A percentile compares a stretch with the other conserved stretches of the same genome.
Conservation (phyloP, 371 early-diverging fungal species). For the Lichtheimia ornata region DNA sequence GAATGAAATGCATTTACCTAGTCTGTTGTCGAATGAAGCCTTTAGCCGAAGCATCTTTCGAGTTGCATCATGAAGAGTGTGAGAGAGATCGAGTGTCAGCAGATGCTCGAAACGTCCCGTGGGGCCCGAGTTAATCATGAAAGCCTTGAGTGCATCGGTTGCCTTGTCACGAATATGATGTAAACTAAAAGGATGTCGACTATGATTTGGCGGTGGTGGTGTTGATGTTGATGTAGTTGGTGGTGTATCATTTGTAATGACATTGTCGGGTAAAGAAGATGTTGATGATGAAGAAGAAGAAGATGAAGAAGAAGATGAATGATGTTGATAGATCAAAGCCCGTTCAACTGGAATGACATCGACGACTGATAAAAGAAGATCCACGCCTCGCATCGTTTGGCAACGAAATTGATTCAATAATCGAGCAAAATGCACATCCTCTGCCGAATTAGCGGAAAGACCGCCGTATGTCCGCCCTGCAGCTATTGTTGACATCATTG, state of each 20-base stretch:
- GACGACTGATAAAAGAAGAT: conserved; percentile 16
- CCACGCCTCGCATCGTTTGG: conserved; percentile 34
- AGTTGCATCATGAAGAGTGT: neutral
- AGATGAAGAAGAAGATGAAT: conserved; percentile 4
- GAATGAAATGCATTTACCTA: conserved; percentile 4
- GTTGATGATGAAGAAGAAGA: neutral
- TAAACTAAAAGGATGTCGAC: conserved; percentile 7
- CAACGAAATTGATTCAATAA: conserved; percentile 44
- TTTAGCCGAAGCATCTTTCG: conserved; percentile 17
- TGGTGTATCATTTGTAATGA: neutral
- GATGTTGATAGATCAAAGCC: neutral
- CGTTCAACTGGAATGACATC: conserved; percentile 8
- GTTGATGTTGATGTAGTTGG: neutral
- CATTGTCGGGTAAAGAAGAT: neutral
- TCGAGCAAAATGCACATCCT: conserved; percentile 40
- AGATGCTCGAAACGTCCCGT: conserved; percentile 40
- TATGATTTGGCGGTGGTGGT: too few species aligned
- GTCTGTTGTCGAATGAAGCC: conserved; percentile 14
- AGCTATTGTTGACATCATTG: conserved; percentile 18
- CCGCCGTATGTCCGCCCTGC: conserved; percentile 48
- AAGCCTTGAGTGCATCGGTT: conserved; percentile 26
- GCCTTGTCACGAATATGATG: conserved; percentile 13
- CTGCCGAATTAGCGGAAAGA: conserved; percentile 32
- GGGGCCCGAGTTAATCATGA: conserved; percentile 29
- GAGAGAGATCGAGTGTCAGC: conserved; percentile 18